A percentile compares a stretch with the other conserved stretches of the same genome.
Evolutionary conservation across 257 asterid genomes (phyloP).

Genomic region (Solanum appendiculatum): DNA sequence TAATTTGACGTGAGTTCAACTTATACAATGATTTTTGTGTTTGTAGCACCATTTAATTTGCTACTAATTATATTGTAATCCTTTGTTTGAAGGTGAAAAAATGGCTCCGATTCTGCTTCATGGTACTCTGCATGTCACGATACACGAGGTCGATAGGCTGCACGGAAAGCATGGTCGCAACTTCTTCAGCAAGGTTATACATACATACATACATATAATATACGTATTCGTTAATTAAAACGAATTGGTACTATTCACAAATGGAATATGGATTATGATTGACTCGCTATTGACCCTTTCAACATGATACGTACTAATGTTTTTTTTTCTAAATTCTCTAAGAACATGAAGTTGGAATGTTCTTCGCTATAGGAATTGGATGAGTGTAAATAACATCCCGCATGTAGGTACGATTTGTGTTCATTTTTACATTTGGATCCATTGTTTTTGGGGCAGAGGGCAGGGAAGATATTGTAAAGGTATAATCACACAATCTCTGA

Average conservation of each 20-base stretch:
- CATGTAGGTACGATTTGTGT: background rate
- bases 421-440: background rate
- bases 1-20: background rate
- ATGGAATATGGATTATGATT: background rate
- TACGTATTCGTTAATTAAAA: background rate
- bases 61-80: background rate
- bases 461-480: no score
- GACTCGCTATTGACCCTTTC: background rate
- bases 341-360: background rate
- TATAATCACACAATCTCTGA: no score
- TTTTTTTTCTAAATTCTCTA: background rate
- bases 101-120: constrained; percentile 32
- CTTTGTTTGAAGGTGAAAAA: constrained; percentile 7
- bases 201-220: background rate
- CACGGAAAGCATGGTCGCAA: constrained; percentile 11
- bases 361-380: background rate
- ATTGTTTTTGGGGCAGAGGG: no score
- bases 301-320: background rate
- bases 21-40: background rate
- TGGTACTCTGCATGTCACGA: constrained; percentile 39
- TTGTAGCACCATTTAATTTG: background rate
- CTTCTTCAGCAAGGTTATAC: constrained; percentile 27
- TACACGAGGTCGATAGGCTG: constrained; percentile 28
- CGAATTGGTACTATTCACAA: background rate
- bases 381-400: background rate